These are phyloP conservation scores for Silene conica DNA, from an alignment of 148 eudicot species.

Conservation along the genomic window DNA sequence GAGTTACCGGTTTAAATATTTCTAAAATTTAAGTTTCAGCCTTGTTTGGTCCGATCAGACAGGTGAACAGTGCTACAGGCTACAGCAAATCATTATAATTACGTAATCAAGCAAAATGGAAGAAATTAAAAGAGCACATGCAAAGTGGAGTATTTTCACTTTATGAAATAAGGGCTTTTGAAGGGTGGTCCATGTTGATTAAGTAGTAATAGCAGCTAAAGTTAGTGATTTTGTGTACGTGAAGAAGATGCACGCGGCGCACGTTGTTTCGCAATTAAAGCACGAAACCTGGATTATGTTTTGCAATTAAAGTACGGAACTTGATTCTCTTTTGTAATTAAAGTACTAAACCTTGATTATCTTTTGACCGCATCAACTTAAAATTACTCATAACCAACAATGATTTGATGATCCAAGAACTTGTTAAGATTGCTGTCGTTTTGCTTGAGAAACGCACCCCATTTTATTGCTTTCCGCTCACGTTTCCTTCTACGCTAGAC, in stretches of 20 bases:
- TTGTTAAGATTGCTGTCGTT: background rate
- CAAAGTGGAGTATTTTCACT: background rate
- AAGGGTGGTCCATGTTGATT: background rate
- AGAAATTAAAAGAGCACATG: background rate
- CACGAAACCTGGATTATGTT: background rate
- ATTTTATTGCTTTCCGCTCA: background rate
- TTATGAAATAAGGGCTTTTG: background rate
- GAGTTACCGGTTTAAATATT: too few relatives aligned
- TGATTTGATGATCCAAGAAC: background rate
- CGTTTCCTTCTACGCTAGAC: background rate
- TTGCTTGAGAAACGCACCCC: background rate
- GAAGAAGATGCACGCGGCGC: background rate
- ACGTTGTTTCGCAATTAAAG: background rate
- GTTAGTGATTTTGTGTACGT: background rate
- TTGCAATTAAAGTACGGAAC: background rate
- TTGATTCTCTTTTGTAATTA: background rate
- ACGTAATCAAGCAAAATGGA: background rate
- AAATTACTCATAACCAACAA: background rate
- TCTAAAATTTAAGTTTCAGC: too few relatives aligned
- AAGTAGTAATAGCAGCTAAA: background rate
- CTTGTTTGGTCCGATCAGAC: too few relatives aligned
- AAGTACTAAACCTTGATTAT: background rate
- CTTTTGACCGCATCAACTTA: slow-evolving; percentile 5
- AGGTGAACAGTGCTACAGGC: too few relatives aligned
- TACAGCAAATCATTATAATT: too few relatives aligned